These are phyloP conservation scores for Nemania bipapillata DNA, from an alignment of 2,329 filamentous ascomycete species.

Conservation along the genomic window DNA sequence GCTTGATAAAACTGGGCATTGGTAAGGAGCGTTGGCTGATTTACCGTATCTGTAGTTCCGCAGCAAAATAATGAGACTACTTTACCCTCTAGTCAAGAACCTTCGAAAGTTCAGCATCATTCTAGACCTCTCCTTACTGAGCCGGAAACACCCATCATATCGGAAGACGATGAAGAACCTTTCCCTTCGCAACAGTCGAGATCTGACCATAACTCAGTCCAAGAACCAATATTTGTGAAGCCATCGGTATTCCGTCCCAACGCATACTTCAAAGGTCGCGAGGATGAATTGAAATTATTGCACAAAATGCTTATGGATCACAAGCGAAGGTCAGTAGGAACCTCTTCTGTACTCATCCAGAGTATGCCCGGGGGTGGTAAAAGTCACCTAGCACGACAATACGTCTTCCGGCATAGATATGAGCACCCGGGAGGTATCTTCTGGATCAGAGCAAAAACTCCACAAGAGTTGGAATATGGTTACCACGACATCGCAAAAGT, in stretches of 20 bases:
- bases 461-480: constrained; percentile 67
- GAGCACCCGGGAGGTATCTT: constrained; percentile 74
- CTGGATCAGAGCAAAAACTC: constrained; percentile 73
- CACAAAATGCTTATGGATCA: constrained; percentile 69
- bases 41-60: constrained; percentile 48
- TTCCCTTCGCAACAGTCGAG: constrained; percentile 50
- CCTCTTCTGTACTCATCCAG: constrained; percentile 71
- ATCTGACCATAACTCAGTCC: constrained; percentile 41
- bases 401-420: constrained; percentile 68
- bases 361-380: constrained; percentile 75
- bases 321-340: constrained; percentile 65
- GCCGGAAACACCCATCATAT: constrained; percentile 42
- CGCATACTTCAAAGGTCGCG: constrained; percentile 67
- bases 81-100: constrained; percentile 46
- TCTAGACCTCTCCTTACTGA: constrained; percentile 48
- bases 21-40: constrained; percentile 49
- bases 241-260: constrained; percentile 70
- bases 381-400: constrained; percentile 74
- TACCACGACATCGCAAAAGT: constrained; percentile 74
- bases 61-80: constrained; percentile 51
- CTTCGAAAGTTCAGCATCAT: constrained; percentile 43
- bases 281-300: constrained; percentile 67
- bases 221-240: constrained; percentile 55
- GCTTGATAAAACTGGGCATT: constrained; percentile 35
- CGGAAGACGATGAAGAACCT: constrained; percentile 43